Conservation (phyloP, 2,329 filamentous ascomycete genomes). For the Epichloe gansuensis region DNA sequence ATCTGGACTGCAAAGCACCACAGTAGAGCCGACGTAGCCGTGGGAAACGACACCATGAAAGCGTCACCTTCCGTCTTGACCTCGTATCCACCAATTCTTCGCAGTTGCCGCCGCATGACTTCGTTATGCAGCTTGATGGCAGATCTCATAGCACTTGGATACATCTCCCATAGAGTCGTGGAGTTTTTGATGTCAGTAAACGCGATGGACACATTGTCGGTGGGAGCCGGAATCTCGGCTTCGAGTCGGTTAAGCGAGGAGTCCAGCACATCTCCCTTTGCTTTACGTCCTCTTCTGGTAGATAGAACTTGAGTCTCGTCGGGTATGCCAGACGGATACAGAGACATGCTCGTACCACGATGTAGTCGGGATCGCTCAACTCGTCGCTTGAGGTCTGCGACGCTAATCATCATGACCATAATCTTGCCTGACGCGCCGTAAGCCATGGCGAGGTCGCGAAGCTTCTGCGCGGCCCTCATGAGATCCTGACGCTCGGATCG, state of each 20-base stretch:
- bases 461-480: conserved; percentile 89
- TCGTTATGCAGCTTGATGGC: conserved; percentile 97
- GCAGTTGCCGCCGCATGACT: conserved; percentile 83
- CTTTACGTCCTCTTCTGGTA: conserved; percentile 50
- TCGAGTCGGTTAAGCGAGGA: conserved; percentile 79
- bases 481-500: conserved; percentile 75
- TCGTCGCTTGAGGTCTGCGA: conserved; percentile 78
- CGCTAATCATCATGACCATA: conserved; percentile 97
- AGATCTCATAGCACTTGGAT: conserved; percentile 87
- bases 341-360: conserved; percentile 71
- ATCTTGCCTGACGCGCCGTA: conserved; percentile 91
- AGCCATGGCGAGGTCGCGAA: conserved; percentile 87
- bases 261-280: conserved; percentile 57
- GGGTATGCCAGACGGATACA: conserved; percentile 62
- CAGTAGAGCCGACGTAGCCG: conserved; percentile 81
- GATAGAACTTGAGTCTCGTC: conserved; percentile 55
- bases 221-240: conserved; percentile 81
- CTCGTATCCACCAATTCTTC: conserved; percentile 91
- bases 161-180: conserved; percentile 89
- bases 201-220: conserved; percentile 80
- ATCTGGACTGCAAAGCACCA: conserved; percentile 96
- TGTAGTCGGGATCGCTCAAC: conserved; percentile 58
- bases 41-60: conserved; percentile 98
- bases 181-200: conserved; percentile 99
- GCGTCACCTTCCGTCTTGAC: conserved; percentile 99